Evolutionary conservation across 2,329 filamentous ascomycete species (phyloP).

Genomic region (Claviceps quebecensis): DNA sequence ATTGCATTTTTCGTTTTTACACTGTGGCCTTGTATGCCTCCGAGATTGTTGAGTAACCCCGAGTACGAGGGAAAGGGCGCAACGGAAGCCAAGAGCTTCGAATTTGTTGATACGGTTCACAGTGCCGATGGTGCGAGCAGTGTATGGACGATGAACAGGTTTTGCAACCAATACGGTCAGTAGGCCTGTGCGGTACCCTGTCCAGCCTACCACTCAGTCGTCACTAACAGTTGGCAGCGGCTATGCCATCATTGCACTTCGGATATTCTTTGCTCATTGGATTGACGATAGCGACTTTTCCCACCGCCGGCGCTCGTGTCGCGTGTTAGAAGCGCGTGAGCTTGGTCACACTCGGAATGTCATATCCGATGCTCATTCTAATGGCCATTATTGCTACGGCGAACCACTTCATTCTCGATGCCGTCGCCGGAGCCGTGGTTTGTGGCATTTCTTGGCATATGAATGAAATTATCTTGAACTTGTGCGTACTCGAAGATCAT

Average conservation of each 20-base stretch:
- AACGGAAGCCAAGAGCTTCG: conserved; percentile 43
- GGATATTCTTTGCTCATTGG: conserved; percentile 63
- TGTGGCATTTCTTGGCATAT: conserved; percentile 49
- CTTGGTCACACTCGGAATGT: conserved; percentile 35
- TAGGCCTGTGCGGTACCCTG: conserved; percentile 2
- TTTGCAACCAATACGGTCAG: conserved; percentile 61
- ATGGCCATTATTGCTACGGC: conserved; percentile 57
- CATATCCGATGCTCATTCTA: conserved; percentile 52
- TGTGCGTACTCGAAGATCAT: conserved; percentile 53
- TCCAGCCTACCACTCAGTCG: neutral
- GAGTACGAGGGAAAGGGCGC: conserved; percentile 40
- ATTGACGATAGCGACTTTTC: conserved; percentile 52
- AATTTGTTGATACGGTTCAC: conserved; percentile 49
- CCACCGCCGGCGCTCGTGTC: conserved; percentile 39
- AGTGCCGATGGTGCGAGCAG: conserved; percentile 37
- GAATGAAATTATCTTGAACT: conserved; percentile 43
- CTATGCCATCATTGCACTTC: conserved; percentile 65
- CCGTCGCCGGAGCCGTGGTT: conserved; percentile 52
- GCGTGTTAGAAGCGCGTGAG: conserved; percentile 34
- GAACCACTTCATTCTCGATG: conserved; percentile 61
- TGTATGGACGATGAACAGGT: conserved; percentile 52
- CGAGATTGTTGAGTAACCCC: conserved; percentile 42
- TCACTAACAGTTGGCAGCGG: conserved; percentile 29
- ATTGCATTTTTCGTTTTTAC: conserved; percentile 47
- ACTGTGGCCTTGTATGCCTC: conserved; percentile 51